Percentiles rank a stretch among this genome's conserved stretches.
Evolutionary conservation across 1,284 basidiomycete genomes (phyloP).

Genomic region (Prillingera fragicola): DNA sequence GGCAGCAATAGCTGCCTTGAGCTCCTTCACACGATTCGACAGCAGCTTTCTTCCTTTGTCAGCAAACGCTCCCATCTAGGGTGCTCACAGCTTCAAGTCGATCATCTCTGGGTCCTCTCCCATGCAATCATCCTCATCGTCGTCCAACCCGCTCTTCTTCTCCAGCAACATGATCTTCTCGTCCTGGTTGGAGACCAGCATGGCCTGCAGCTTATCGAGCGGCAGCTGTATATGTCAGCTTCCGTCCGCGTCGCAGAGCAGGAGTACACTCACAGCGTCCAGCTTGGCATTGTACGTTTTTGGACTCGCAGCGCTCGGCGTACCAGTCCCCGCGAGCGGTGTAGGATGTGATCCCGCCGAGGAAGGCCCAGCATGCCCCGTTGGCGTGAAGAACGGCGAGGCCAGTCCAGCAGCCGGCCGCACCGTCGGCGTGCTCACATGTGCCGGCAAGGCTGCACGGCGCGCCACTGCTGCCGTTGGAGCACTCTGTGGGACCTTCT

Average conservation of each 20-base stretch:
- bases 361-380: no score
- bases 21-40: slow-evolving; percentile 31
- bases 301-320: no score
- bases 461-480: no score
- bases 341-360: no score
- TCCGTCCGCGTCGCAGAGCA: neutral
- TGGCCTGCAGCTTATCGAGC: slow-evolving; percentile 26
- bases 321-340: no score
- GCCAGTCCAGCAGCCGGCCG: no score
- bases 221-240: slow-evolving; percentile 18
- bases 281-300: slow-evolving; percentile 9
- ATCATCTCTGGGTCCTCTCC: slow-evolving; percentile 38
- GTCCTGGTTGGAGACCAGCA: slow-evolving; percentile 31
- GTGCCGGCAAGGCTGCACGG: no score
- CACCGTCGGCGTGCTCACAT: no score
- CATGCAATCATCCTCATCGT: slow-evolving; percentile 18
- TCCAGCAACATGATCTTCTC: slow-evolving; percentile 29
- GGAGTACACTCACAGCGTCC: slow-evolving; percentile 1
- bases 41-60: slow-evolving; percentile 20
- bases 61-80: neutral
- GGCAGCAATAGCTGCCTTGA: slow-evolving; percentile 30
- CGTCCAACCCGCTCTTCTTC: slow-evolving; percentile 11
- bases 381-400: no score
- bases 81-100: slow-evolving; percentile 30
- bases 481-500: no score